Evolutionary conservation across 164 flowering plant species (phyloP).

Genomic region (Hamamelis virginiana): DNA sequence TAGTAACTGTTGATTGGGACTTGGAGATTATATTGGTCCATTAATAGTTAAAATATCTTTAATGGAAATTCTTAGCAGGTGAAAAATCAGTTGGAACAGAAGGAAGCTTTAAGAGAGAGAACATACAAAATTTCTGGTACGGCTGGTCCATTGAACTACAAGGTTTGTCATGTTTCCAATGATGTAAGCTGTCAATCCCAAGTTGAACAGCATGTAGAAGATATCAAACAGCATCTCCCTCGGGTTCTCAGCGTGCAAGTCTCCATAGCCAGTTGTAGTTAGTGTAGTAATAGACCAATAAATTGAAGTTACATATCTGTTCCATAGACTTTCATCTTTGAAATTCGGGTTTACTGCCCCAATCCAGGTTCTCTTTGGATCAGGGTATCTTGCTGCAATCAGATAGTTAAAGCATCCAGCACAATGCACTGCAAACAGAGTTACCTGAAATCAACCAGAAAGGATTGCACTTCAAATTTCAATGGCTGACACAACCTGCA

Average conservation of each 20-base stretch:
- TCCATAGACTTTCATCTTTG: constrained; percentile 70
- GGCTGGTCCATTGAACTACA: constrained; percentile 91
- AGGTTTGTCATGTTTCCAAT: constrained; percentile 99
- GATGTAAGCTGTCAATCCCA: constrained; percentile 88
- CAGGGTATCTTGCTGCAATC: constrained; percentile 87
- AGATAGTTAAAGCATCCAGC: constrained; percentile 93
- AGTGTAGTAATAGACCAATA: constrained; percentile 98
- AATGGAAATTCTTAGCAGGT: constrained; percentile 6
- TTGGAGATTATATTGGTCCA: background rate
- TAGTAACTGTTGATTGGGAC: constrained; percentile 7
- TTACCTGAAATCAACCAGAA: constrained; percentile 55
- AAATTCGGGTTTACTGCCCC: constrained; percentile 88
- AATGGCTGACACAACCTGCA: background rate
- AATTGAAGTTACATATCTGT: constrained; percentile 76
- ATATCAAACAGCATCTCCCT: constrained; percentile 90
- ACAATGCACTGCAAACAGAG: constrained; percentile 88
- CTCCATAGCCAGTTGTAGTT: constrained; percentile 95
- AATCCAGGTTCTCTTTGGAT: constrained; percentile 89
- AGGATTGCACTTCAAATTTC: background rate
- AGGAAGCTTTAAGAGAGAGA: constrained; percentile 8
- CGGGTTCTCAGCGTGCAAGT: constrained; percentile 88
- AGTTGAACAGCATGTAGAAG: constrained; percentile 90
- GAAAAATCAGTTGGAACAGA: background rate
- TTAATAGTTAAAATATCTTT: background rate
- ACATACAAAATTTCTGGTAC: constrained; percentile 89